These are phyloP conservation scores for Podila horticola DNA, from an alignment of 192 early-diverging fungal genomes.

Conservation along the genomic window DNA sequence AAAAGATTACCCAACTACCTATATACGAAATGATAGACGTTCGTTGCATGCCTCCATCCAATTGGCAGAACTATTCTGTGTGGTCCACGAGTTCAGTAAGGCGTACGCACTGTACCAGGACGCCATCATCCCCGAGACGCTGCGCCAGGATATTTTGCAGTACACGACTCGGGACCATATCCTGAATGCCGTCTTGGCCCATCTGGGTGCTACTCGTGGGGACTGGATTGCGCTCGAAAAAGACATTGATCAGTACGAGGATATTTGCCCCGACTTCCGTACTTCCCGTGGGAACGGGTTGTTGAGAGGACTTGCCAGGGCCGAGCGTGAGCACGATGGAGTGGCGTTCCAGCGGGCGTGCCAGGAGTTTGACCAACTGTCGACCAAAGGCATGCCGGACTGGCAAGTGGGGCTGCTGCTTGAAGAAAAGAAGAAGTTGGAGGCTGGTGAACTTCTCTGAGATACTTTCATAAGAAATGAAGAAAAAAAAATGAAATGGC, in stretches of 20 bases:
- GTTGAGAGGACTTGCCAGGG: slow-evolving; percentile 15
- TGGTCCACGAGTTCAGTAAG: slow-evolving; percentile 6
- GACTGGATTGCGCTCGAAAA: slow-evolving; percentile 39
- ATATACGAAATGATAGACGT: slow-evolving; percentile 12
- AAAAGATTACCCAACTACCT: background rate
- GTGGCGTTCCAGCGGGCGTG: slow-evolving; percentile 30
- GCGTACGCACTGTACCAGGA: slow-evolving; percentile 26
- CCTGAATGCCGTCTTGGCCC: slow-evolving; percentile 34
- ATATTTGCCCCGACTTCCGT: slow-evolving; percentile 27
- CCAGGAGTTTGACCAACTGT: slow-evolving; percentile 20
- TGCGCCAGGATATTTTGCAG: slow-evolving; percentile 26
- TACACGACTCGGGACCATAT: slow-evolving; percentile 43
- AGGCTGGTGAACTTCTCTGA: slow-evolving; percentile 22
- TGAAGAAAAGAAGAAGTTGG: slow-evolving; percentile 32
- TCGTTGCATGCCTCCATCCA: slow-evolving; percentile 22
- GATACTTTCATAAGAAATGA: background rate
- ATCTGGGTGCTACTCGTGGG: slow-evolving; percentile 24
- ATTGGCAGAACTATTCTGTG: slow-evolving; percentile 23
- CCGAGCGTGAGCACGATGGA: slow-evolving; percentile 36
- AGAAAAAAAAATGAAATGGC: background rate
- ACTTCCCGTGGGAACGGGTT: slow-evolving; percentile 1
- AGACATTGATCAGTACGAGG: slow-evolving; percentile 24
- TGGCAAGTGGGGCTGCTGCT: slow-evolving; percentile 42
- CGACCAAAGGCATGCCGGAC: slow-evolving; percentile 26
- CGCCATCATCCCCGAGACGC: slow-evolving; percentile 45